Percentiles rank a stretch among this genome's conserved stretches.
phyloP scores from a whole-genome alignment of 805 yeast genomes.

The Grigorovia jiainica region DNA sequence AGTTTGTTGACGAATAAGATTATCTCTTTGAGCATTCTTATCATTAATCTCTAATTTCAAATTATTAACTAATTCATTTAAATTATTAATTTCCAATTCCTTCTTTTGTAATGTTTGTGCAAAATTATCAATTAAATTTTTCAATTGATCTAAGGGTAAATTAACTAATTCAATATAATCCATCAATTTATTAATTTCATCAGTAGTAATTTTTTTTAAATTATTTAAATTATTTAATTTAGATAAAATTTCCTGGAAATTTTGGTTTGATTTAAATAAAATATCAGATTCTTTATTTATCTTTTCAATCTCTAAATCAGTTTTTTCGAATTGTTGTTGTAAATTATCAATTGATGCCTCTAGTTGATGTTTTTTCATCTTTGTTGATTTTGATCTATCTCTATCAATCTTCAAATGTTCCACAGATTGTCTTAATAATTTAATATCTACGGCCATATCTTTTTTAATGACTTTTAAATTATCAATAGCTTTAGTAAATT shows the following conservation, averaged over 20 bases:
- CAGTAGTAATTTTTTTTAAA: slow-evolving; percentile 35
- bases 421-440: slow-evolving; percentile 67
- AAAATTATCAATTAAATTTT: slow-evolving; percentile 35
- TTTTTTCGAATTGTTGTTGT: slow-evolving; percentile 37
- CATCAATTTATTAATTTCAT: slow-evolving; percentile 43
- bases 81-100: slow-evolving; percentile 18
- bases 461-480: slow-evolving; percentile 65
- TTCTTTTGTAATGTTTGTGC: slow-evolving; percentile 24
- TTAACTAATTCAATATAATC: slow-evolving; percentile 16
- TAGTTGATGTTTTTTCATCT: slow-evolving; percentile 37
- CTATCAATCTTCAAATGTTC: slow-evolving; percentile 67
- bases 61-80: slow-evolving; percentile 17
- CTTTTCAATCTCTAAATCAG: slow-evolving; percentile 41
- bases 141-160: slow-evolving; percentile 32
- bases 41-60: slow-evolving; percentile 19
- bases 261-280: slow-evolving; percentile 69
- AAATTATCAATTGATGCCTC: slow-evolving; percentile 36
- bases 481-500: slow-evolving; percentile 84
- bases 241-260: slow-evolving; percentile 64
- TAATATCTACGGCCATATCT: slow-evolving; percentile 67
- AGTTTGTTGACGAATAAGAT: slow-evolving; percentile 44
- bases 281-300: slow-evolving; percentile 51
- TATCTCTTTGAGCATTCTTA: slow-evolving; percentile 29
- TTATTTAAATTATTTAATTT: slow-evolving; percentile 49
- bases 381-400: slow-evolving; percentile 56